phyloP scores from a whole-genome alignment of 2,329 filamentous ascomycete species.

The Colletotrichum higginsianum region DNA sequence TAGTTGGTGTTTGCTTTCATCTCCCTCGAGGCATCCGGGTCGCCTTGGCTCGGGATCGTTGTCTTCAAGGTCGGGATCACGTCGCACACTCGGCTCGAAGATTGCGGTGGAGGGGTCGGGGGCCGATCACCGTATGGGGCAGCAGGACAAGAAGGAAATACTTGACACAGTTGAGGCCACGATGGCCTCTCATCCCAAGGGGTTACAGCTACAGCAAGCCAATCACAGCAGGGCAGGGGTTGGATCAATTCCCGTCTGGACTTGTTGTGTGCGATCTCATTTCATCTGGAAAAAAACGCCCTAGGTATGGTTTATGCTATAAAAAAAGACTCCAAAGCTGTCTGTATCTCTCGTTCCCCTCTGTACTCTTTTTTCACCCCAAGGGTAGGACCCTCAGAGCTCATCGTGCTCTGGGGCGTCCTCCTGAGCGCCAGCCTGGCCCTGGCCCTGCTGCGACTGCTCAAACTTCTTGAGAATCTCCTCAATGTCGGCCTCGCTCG shows the following conservation, averaged over 20 bases:
- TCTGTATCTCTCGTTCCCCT: not conserved
- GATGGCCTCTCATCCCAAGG: not conserved
- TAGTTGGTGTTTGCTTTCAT: not conserved
- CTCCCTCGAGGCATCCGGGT: not conserved
- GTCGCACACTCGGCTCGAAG: not conserved
- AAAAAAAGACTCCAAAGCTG: conserved; percentile 20
- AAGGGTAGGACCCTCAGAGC: conserved; percentile 47
- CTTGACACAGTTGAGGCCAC: not conserved
- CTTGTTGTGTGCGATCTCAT: conserved; percentile 15
- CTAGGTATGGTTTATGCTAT: conserved; percentile 23
- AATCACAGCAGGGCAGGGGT: not conserved
- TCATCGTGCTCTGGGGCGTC: conserved; percentile 53
- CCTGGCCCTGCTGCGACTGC: conserved; percentile 46
- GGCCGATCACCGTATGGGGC: not conserved
- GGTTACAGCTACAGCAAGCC: no score
- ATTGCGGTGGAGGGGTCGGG: not conserved
- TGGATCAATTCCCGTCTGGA: not conserved
- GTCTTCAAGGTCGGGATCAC: not conserved
- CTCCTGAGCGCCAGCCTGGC: conserved; percentile 42
- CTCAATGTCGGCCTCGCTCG: conserved; percentile 65
- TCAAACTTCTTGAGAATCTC: conserved; percentile 60
- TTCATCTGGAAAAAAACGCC: conserved; percentile 9
- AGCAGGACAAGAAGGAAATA: no score
- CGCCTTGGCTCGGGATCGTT: not conserved
- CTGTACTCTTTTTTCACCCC: not conserved